phyloP scores from a whole-genome alignment of 2,329 filamentous ascomycete species.

The Claviceps fusiformis region DNA sequence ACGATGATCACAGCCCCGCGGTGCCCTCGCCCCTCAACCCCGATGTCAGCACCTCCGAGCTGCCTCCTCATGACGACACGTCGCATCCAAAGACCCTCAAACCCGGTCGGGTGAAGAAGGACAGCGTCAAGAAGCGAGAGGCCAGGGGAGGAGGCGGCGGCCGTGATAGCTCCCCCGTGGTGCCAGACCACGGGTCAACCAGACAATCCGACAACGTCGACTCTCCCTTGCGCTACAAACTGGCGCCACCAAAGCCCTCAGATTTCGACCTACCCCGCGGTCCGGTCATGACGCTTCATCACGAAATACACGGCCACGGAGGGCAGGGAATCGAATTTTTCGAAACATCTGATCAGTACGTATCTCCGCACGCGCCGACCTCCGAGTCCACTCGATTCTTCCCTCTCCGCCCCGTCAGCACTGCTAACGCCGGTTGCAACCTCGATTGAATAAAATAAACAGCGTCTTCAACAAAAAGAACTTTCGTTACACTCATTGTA shows the following conservation, averaged over 20 bases:
- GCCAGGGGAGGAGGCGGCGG: slow-evolving; percentile 39
- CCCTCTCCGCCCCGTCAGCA: too few relatives aligned
- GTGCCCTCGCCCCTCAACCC: slow-evolving; percentile 65
- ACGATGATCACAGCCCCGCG: slow-evolving; percentile 56
- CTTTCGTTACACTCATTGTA: slow-evolving; percentile 82
- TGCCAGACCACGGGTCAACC: slow-evolving; percentile 38
- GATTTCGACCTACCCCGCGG: slow-evolving; percentile 48
- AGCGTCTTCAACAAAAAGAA: slow-evolving; percentile 54
- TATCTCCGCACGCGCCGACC: background rate
- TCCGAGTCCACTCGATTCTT: too few relatives aligned
- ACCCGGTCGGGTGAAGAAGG: slow-evolving; percentile 45
- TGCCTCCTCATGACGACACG: slow-evolving; percentile 32
- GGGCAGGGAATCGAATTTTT: slow-evolving; percentile 43
- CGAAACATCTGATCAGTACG: slow-evolving; percentile 52
- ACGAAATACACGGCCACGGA: slow-evolving; percentile 35
- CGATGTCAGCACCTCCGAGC: slow-evolving; percentile 33
- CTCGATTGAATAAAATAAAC: slow-evolving; percentile 11
- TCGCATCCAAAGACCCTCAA: slow-evolving; percentile 20
- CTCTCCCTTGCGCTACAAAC: slow-evolving; percentile 45
- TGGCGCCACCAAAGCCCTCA: slow-evolving; percentile 46
- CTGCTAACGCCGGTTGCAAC: too few relatives aligned
- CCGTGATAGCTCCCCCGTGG: slow-evolving; percentile 38
- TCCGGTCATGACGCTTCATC: slow-evolving; percentile 42
- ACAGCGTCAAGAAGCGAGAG: slow-evolving; percentile 55
- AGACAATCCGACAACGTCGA: slow-evolving; percentile 29